Evolutionary conservation across 2,329 filamentous ascomycete species (phyloP).

Genomic region (Byssothecium circinans): DNA sequence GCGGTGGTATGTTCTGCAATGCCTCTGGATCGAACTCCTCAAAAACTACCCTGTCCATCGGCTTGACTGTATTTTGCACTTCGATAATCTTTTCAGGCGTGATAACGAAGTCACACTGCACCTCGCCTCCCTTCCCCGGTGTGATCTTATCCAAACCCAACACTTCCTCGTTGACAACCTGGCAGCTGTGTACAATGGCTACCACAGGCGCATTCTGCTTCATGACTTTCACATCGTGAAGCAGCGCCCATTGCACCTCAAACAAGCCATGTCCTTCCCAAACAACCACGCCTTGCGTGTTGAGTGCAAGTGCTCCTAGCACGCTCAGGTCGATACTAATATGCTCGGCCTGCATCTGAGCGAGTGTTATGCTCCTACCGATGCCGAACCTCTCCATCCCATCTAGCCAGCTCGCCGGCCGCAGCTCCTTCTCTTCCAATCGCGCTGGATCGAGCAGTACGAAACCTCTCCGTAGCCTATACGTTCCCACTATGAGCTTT

Average conservation of each 20-base stretch:
- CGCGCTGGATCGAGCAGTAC: slow-evolving; percentile 44
- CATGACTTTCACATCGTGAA: slow-evolving; percentile 40
- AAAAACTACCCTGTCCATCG: slow-evolving; percentile 44
- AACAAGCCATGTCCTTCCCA: slow-evolving; percentile 48
- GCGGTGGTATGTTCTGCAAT: slow-evolving; percentile 42
- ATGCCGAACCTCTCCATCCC: slow-evolving; percentile 47
- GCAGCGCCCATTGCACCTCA: slow-evolving; percentile 49
- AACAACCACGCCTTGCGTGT: slow-evolving; percentile 42
- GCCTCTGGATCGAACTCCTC: slow-evolving; percentile 40
- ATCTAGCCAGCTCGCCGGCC: slow-evolving; percentile 46
- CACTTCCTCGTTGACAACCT: slow-evolving; percentile 41
- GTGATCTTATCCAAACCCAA: slow-evolving; percentile 22
- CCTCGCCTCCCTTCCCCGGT: slow-evolving; percentile 42
- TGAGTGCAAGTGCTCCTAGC: slow-evolving; percentile 47
- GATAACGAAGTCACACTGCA: slow-evolving; percentile 47
- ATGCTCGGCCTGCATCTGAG: slow-evolving; percentile 36
- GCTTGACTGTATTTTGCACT: slow-evolving; percentile 35
- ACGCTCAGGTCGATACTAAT: slow-evolving; percentile 42
- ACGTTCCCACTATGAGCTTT: slow-evolving; percentile 47
- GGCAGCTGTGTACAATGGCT: slow-evolving; percentile 47
- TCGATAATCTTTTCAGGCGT: slow-evolving; percentile 40
- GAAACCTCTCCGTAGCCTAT: slow-evolving; percentile 48
- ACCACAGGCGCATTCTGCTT: slow-evolving; percentile 28
- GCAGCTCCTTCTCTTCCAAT: slow-evolving; percentile 30
- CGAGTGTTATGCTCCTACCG: slow-evolving; percentile 40